Evolutionary conservation across 2,329 filamentous ascomycete species (phyloP).

Genomic region (Aspergillus luchuensis): DNA sequence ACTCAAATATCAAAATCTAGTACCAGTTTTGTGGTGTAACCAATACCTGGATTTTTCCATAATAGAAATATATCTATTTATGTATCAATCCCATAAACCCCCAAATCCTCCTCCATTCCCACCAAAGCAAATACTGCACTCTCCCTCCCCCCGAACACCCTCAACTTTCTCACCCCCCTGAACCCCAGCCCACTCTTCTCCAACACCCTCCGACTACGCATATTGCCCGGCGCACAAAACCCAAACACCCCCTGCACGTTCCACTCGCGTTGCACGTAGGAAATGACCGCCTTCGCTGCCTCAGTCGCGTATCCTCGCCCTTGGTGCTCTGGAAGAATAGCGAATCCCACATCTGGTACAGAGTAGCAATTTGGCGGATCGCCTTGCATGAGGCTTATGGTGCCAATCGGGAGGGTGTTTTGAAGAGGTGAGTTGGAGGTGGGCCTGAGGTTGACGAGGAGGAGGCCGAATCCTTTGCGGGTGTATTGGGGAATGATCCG

Average conservation of each 20-base stretch:
- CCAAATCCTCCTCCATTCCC: conserved; percentile 3
- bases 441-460: not conserved
- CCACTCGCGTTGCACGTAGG: not conserved
- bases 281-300: not conserved
- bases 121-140: not conserved
- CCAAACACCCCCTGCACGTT: not conserved
- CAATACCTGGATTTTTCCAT: too few species aligned
- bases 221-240: not conserved
- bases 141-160: not conserved
- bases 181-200: conserved; percentile 4
- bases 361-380: not conserved
- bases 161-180: not conserved
- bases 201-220: not conserved
- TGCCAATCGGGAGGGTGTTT: not conserved
- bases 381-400: not conserved
- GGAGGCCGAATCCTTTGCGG: not conserved
- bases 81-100: not conserved
- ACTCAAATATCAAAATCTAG: too few species aligned
- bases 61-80: too few species aligned
- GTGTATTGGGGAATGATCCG: not conserved
- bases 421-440: not conserved
- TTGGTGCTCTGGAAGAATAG: not conserved
- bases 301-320: not conserved
- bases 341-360: not conserved
- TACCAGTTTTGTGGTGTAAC: too few species aligned